These are phyloP conservation scores for Lasiosphaeria miniovina DNA, from an alignment of 495 filamentous ascomycete genomes.

Conservation along the genomic window DNA sequence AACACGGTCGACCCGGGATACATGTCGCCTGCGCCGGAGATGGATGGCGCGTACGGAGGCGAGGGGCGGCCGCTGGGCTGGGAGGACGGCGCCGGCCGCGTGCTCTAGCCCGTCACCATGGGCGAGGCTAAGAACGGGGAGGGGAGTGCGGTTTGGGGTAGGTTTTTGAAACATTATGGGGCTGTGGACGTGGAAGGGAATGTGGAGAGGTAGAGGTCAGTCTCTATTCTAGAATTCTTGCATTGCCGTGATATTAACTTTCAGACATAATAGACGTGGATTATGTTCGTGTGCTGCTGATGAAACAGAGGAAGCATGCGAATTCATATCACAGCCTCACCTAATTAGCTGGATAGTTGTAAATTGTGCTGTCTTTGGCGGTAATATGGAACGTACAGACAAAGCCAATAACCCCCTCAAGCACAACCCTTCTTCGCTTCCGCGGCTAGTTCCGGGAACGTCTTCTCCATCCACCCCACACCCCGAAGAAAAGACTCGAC, in stretches of 20 bases:
- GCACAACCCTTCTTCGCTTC: not conserved
- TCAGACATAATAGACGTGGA: no score
- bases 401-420: no score
- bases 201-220: no score
- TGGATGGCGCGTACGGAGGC: slow-evolving; percentile 17
- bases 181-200: slow-evolving; percentile 15
- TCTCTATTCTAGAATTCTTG: no score
- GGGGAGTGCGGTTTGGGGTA: slow-evolving; percentile 34
- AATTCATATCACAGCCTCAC: no score
- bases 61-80: slow-evolving; percentile 42
- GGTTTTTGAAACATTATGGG: slow-evolving; percentile 49
- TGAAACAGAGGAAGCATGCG: no score
- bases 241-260: no score
- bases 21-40: slow-evolving; percentile 47
- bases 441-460: slow-evolving; percentile 10
- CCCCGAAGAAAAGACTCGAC: slow-evolving; percentile 10
- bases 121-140: slow-evolving; percentile 43
- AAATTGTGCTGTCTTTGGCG: no score
- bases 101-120: slow-evolving; percentile 46
- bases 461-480: slow-evolving; percentile 17
- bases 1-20: slow-evolving; percentile 51
- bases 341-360: no score
- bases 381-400: no score
- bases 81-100: slow-evolving; percentile 47
- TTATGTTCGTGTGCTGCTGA: no score